Evolutionary conservation across 495 filamentous ascomycete genomes (phyloP), one percentile per base, ranked within the genome.

Genomic region (Neurospora pannonica): DNA sequence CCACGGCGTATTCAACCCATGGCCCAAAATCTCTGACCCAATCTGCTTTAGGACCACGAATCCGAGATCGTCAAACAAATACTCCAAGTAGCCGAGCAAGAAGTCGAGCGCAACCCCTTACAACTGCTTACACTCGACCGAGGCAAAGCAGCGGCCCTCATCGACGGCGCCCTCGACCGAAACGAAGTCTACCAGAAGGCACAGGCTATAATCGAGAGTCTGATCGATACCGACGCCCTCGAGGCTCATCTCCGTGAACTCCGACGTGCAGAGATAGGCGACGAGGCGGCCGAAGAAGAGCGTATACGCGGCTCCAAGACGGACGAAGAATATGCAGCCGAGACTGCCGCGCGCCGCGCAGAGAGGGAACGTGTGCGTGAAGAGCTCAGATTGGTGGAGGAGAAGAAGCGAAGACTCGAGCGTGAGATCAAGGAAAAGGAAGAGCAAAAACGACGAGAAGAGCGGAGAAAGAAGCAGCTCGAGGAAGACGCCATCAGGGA

Each of bases 111-210:
- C 75, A 92, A 97, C 77, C 89, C 93, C 0, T 84, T 84, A 1
- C 84, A 85, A 62, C 86, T 95, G 38, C 88, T 97, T 1, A 91
- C 93, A 7, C 87, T 93, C 11, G 93, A 95, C 74, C 89, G 92
- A 8, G 86, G 90, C 28, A 94, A 95, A 83, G 93, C 94, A 40
- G 92, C 92, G 28, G 89, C 92, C 5, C 86, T 97, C 24, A 92
- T 97, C 70, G 93, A 97, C 80, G 94, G 94, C 62, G 93, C 93
- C 0, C 90, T 94, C 38, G 93, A 97, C 76, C 90, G 94, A 62
- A 91, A 89, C 71, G 91, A 92, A 71, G 89, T 96, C 54, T 97
- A 97, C 82, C 90, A 92, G 74, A 88, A 86, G 70, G 92, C 91
- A 5, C 88, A 93, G 74, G 84, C 84, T 2, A 87, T 89, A 34